Evolutionary conservation across 768 basidiomycete genomes (phyloP), one percentile per base, ranked within the genome.

Genomic region (Leucogyrophana mollusca): DNA sequence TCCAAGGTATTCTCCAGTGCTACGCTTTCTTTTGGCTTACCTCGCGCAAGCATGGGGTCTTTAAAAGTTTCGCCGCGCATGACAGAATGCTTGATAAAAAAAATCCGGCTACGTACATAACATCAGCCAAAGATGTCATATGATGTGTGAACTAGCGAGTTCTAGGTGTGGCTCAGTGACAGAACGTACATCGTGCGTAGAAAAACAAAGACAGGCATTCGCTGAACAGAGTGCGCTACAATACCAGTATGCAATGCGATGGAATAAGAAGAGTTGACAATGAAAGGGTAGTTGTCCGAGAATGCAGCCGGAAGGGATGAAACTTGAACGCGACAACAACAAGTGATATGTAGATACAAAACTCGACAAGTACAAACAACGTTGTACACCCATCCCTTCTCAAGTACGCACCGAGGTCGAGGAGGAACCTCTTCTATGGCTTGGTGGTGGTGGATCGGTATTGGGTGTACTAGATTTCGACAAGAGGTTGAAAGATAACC

Each of bases 401-500:
- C 54, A 67, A 4, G 65, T 56, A 30, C 65, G 67, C 46, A 67
- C 63, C 14, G 65, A 68, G 23, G 67, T 55, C n/a, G 57, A 63
- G 9, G 74, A 77, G 20, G 73, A 66, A 9, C 73, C 77, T 47
- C 74, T 68, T 45, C 72, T 65, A 53, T 76, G 76, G 13, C 61
- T 60, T 20, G 57, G 55, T 49, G 53, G 53, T 51, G 55, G 52
- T 44, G 67, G 56, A 34, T 72, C 73, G 8, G 69, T 56, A 10
- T 60, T 62, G 9, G 58, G 58, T 11, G 61, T 73, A 40, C 36
- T 24, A 11, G 46, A 34, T 67, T 83, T 87, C 45, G 83, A 76
- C 51, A 89, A 67, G 23, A 89, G 64, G 61, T 85, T 78, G 62
- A 89, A 86, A 2, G 79, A 79, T 58, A 87, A 73, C 55, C 87